Base-by-base conservation (phyloP, 768 basidiomycete species). In the Goffeauzyma gilvescens region DNA sequence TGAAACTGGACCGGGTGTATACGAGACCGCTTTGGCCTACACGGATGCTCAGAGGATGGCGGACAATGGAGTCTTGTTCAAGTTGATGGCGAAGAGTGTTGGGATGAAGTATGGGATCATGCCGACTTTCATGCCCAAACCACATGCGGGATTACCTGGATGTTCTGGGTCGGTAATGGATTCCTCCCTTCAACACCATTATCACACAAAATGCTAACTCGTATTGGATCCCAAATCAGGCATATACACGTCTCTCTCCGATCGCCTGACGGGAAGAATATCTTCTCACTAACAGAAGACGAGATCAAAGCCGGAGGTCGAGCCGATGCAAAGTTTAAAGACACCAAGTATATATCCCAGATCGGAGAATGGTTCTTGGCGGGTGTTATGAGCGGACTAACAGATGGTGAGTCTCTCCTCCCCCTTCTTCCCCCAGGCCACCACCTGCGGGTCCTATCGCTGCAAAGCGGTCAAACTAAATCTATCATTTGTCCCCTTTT, bases 61-160 rank as follows among this genome's bases (percentile, higher is more conserved):
- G 14, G 64, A 65, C 32, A 65, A 65, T 56, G 87, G 89, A 0
- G 72, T 78, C 40, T 66, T 98, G 35, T 98, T 84, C 74, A 98
- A 98, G 62, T 81, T 78, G 51, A 63, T 82, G 12, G 81, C 84
- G 2, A 95, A 95, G 69, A 84, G 84, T 46, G 66, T 90, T 2
- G 90, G 90, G 0, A 81, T 93, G 72, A 75, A 78, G 59, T 71
- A 81, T 50, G 81, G 80, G 7, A 69, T 98, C 42, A 73, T 85
- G 28, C 90, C 93, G 1, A 90, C 84, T 46, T 98, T 98, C 65
- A 96, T 95, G 90, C 87, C 89, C 0, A 95, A 95, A 55, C 89
- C 89, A 20, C 93, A 84, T 81, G 78, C 77, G 24, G 77, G 84
- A 55, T 86, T 87, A 56, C 89, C 93, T 26, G 93, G 93, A 3